Evolutionary conservation across 495 filamentous ascomycete genomes (phyloP).

Genomic region (Aspergillus coremiiformis): DNA sequence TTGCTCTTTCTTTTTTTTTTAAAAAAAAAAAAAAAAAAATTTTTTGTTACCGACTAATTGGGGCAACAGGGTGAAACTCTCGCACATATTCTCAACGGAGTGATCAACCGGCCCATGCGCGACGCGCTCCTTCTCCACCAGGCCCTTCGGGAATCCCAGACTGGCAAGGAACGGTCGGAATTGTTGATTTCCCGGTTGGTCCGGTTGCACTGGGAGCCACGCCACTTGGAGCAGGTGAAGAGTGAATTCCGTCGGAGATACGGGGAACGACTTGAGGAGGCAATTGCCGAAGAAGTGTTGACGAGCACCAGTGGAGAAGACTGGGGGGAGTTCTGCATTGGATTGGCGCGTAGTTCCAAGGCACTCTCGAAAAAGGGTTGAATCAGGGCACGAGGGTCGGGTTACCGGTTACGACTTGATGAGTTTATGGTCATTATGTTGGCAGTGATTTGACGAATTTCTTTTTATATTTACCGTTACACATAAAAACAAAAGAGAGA

Average conservation of each 20-base stretch:
- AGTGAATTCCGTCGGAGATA: slow-evolving; percentile 64
- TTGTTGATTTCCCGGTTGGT: slow-evolving; percentile 75
- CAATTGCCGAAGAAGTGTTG: slow-evolving; percentile 45
- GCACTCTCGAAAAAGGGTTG: slow-evolving; percentile 1
- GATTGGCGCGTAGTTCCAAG: slow-evolving; percentile 40
- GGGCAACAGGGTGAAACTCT: slow-evolving; percentile 75
- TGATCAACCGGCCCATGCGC: slow-evolving; percentile 89
- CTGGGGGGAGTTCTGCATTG: slow-evolving; percentile 53
- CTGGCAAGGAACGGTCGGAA: slow-evolving; percentile 67
- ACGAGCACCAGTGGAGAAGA: slow-evolving; percentile 32
- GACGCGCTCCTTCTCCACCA: slow-evolving; percentile 94
- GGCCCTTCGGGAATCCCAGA: slow-evolving; percentile 59
- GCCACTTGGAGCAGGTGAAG: slow-evolving; percentile 67
- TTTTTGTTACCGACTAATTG: neutral
- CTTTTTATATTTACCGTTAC: too few species aligned
- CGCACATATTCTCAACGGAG: slow-evolving; percentile 92
- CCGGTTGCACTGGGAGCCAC: slow-evolving; percentile 75
- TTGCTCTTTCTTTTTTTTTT: neutral
- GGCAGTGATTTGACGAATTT: neutral
- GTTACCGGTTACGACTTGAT: neutral
- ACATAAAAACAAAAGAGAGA: too few species aligned
- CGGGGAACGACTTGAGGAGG: slow-evolving; percentile 57
- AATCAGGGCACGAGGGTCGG: neutral
- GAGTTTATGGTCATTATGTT: neutral
- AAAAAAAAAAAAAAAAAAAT: too few species aligned